Conservation (phyloP, 768 basidiomycete genomes). For the Kwoniella pini region DNA sequence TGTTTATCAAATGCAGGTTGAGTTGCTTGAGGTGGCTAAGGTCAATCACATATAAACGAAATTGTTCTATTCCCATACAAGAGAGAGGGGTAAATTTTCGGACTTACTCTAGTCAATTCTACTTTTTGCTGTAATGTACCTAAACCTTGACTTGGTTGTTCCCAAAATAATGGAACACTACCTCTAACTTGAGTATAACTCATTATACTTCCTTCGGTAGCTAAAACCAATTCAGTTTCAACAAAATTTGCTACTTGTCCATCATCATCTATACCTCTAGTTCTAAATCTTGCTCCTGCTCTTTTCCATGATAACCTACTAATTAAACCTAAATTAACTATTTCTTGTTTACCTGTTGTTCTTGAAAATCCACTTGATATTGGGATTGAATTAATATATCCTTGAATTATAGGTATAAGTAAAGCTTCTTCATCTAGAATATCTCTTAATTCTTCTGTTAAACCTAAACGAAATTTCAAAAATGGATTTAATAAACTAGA, state of each 20-base stretch:
- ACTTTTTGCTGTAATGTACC: conserved; percentile 93
- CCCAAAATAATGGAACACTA: conserved; percentile 97
- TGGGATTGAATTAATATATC: conserved; percentile 80
- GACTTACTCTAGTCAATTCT: conserved; percentile 64
- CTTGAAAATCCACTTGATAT: conserved; percentile 59
- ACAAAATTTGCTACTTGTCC: conserved; percentile 95
- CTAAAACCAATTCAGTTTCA: conserved; percentile 92
- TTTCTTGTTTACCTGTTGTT: conserved; percentile 72
- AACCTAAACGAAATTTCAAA: conserved; percentile 78
- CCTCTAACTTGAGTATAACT: conserved; percentile 94
- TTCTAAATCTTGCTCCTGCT: conserved; percentile 96
- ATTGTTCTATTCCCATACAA: too few relatives aligned
- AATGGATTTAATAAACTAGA: conserved; percentile 82
- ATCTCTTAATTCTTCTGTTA: conserved; percentile 68
- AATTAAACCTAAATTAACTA: conserved; percentile 73
- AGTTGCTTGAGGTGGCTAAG: conserved; percentile 80
- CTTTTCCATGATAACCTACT: conserved; percentile 90
- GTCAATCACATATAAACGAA: too few relatives aligned
- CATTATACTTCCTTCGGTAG: conserved; percentile 80
- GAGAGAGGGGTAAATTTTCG: too few relatives aligned
- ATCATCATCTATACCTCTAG: conserved; percentile 90
- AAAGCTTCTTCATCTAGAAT: conserved; percentile 65
- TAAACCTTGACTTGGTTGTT: conserved; percentile 76
- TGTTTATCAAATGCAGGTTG: conserved; percentile 97
- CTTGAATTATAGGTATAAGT: conserved; percentile 88